Base-by-base conservation (phyloP, 2,329 filamentous ascomycete species). In the Alternaria brassicae region DNA sequence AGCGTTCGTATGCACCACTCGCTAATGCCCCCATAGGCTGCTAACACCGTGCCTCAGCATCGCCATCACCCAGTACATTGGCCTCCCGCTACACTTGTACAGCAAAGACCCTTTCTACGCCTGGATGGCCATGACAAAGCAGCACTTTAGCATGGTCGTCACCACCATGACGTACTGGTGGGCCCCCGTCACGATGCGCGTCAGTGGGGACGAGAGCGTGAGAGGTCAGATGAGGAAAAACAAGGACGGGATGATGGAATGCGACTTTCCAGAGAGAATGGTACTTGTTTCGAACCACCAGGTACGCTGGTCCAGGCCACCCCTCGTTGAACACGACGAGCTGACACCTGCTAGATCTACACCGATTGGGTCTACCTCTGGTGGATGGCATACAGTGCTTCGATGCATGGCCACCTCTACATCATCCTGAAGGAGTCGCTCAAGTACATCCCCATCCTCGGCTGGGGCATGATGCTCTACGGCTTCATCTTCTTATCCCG, bases 311-410 rank as follows among this genome's bases (percentile, higher is more conserved):
- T 27, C 28, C 32, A 23, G 12, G 3, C n/a, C 9, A n/a, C 25
- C 21, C 27, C 2, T 21, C 3, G 5, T 2, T 15, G 1, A 34
- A 25, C 19, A 41, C n/a, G 12, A 19, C 15, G 28, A 32, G 41
- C 70, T 73, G 34, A 74, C 53, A 6, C 10, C n/a, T 15, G 3
- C 3, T 57, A 81, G 87, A 89, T 94, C 63, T 94, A 94, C 77
- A 93, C 91, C 9, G 92, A 96, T 79, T 96, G 92, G 92, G 78
- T 96, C 19, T 96, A 96, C 76, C 85, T 96, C n/a, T 96, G 92
- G 92, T 96, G 92, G 92, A 87, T 90, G 21, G 90, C 88, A 47
- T 96, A 96, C 72, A 90, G 90, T 32, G 88, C 89, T 41, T 83
- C 84, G 36, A 92, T 92, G 86, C 91, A 95, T 72, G 92, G 92